phyloP scores from a whole-genome alignment of 345 rosid genomes.

The Conringia planisiliqua region DNA sequence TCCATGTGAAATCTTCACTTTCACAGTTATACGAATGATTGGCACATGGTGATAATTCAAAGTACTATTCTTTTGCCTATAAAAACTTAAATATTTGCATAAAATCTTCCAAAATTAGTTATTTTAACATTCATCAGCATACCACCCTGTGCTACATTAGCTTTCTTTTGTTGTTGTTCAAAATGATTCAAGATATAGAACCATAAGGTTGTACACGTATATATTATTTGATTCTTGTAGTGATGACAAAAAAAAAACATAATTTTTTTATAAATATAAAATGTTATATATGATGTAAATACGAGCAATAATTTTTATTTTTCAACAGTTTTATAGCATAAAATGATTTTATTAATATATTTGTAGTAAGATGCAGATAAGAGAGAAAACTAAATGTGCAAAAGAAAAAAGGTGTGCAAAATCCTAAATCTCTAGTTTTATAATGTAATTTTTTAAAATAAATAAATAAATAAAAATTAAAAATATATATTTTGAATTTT shows the following conservation, averaged over 20 bases:
- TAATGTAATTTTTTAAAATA: too few species aligned
- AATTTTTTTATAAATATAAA: background rate
- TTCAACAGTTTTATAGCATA: background rate
- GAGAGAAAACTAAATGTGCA: background rate
- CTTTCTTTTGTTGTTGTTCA: background rate
- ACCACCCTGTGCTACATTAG: background rate
- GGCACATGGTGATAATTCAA: background rate
- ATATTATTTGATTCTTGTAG: background rate
- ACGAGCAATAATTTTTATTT: background rate
- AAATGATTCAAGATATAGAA: background rate
- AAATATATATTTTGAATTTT: too few species aligned
- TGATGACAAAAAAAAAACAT: background rate
- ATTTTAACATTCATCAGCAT: background rate
- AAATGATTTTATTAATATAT: background rate
- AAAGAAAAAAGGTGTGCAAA: too few species aligned
- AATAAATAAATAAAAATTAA: too few species aligned
- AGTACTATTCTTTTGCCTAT: conserved; percentile 7
- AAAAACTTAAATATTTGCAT: background rate
- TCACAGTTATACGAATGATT: background rate
- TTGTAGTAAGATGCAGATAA: background rate
- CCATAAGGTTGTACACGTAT: background rate
- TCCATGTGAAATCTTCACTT: conserved; percentile 25
- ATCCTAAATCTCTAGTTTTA: background rate
- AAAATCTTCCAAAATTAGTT: background rate
- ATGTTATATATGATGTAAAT: background rate